phyloP scores from a whole-genome alignment of 176 grass and related monocot species.

The Oryza officinalis region DNA sequence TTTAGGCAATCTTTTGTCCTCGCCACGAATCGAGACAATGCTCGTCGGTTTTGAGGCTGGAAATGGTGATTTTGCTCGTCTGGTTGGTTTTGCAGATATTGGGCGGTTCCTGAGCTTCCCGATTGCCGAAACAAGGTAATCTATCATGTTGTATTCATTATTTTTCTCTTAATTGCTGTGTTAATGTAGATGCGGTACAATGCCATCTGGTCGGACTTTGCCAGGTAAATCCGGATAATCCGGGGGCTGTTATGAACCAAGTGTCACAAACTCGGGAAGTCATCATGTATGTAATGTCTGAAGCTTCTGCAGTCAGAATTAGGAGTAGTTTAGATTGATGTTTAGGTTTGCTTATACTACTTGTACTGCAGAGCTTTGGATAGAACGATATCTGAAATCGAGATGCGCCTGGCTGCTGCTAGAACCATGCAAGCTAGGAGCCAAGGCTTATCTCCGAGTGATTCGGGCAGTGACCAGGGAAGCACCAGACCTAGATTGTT shows the following conservation, averaged over 20 bases:
- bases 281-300: conserved; percentile 56
- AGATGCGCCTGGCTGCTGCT: conserved; percentile 63
- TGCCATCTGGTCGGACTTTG: conserved; percentile 16
- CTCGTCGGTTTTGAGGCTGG: conserved; percentile 9
- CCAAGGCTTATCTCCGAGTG: conserved; percentile 43
- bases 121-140: conserved; percentile 52
- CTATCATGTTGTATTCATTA: too few relatives aligned
- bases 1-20: not conserved
- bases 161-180: not conserved
- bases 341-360: not conserved
- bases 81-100: conserved; percentile 43
- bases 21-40: not conserved
- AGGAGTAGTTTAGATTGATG: not conserved
- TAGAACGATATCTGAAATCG: conserved; percentile 63
- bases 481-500: conserved; percentile 36
- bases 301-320: not conserved
- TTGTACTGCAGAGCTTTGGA: conserved; percentile 49
- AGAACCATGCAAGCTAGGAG: conserved; percentile 50
- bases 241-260: conserved; percentile 33
- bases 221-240: conserved; percentile 33
- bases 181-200: not conserved
- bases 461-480: conserved; percentile 35
- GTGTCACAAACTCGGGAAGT: conserved; percentile 54
- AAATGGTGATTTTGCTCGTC: not conserved
- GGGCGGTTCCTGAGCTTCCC: conserved; percentile 40